These are phyloP conservation scores for Fusarium sp. DNA, from an alignment of 2,329 filamentous ascomycete species.

Conservation along the genomic window DNA sequence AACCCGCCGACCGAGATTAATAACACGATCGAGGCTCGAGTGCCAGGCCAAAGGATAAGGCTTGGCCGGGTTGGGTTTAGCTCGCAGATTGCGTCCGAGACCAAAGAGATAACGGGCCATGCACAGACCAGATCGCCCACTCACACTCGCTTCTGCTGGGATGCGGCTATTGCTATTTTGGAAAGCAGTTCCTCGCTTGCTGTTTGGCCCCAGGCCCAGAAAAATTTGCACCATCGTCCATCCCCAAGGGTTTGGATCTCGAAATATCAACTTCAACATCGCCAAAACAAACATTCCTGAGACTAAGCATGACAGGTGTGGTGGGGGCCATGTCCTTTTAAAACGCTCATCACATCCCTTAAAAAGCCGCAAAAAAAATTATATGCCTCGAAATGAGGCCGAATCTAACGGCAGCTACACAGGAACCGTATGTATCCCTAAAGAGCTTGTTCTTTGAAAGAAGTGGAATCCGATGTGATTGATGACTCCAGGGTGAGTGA, in stretches of 20 bases:
- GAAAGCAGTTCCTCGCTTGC: slow-evolving; percentile 18
- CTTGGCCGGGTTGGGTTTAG: slow-evolving; percentile 6
- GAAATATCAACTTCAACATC: slow-evolving; percentile 1
- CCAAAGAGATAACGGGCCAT: slow-evolving; percentile 35
- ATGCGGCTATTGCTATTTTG: slow-evolving; percentile 19
- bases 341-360: slow-evolving; percentile 1
- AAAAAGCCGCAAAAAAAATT: background rate
- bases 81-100: background rate
- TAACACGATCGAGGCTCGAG: slow-evolving; percentile 8
- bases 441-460: slow-evolving; percentile 1
- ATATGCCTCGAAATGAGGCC: slow-evolving; percentile 28
- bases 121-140: slow-evolving; percentile 41
- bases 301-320: slow-evolving; percentile 4
- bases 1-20: slow-evolving; percentile 10
- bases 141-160: slow-evolving; percentile 22
- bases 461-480: background rate
- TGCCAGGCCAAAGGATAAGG: slow-evolving; percentile 22
- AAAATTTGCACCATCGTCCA: slow-evolving; percentile 21
- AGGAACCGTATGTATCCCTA: background rate
- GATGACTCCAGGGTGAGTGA: slow-evolving; percentile 21
- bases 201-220: slow-evolving; percentile 5
- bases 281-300: background rate
- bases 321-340: slow-evolving; percentile 25
- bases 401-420: slow-evolving; percentile 15
- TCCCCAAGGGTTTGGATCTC: too few species aligned